Base-by-base conservation (phyloP, 2,329 filamentous ascomycete species). In the Penicillium griseofulvum region DNA sequence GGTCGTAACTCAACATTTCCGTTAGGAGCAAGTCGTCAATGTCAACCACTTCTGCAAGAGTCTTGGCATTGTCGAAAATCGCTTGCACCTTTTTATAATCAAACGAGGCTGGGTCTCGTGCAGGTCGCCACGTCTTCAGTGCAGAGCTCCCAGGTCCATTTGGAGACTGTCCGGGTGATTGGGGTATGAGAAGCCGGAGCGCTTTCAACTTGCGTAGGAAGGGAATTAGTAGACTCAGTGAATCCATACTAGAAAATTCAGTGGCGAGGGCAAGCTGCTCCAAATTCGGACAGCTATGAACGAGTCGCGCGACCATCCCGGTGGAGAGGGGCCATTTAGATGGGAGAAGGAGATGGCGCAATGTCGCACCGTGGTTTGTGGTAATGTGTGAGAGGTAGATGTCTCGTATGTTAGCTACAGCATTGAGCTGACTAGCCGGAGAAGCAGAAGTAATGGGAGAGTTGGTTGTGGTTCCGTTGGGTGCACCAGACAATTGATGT, bases 201-300 rank as follows among this genome's bases (percentile, higher is more conserved):
- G 75, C 76, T 22, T 62, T 63, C 7, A 77, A 60, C 12, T 76
- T 74, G 7, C 71, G 68, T 38, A 76, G 69, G 55, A 75, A 72
- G 33, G 76, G 76, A 31, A 75, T 62, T 11, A 78, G 62, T 43
- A 76, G 59, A 7, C 68, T 63, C 19, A 76, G 49, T 12, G 71
- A 68, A 11, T 78, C 71, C 63, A 78, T 66, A 59, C 71, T 71
- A 34, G 68, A 66, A 16, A 72, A 59, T 11, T 78, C 72, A 16
- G 81, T 73, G 8, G 81, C 78, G 22, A 85, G 70, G 26, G 77
- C 82, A 1, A 87, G 71, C 61, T 87, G 83, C 57, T 85, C 82
- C 14, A 87, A 71, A 50, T 84, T 77, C 0, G 83, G 82, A 55
- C 82, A 84, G 10, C 71, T 71, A 47, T 80, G 78, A 31, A 83